Base-by-base conservation (phyloP, 495 filamentous ascomycete species). In the Tuber borchii region DNA sequence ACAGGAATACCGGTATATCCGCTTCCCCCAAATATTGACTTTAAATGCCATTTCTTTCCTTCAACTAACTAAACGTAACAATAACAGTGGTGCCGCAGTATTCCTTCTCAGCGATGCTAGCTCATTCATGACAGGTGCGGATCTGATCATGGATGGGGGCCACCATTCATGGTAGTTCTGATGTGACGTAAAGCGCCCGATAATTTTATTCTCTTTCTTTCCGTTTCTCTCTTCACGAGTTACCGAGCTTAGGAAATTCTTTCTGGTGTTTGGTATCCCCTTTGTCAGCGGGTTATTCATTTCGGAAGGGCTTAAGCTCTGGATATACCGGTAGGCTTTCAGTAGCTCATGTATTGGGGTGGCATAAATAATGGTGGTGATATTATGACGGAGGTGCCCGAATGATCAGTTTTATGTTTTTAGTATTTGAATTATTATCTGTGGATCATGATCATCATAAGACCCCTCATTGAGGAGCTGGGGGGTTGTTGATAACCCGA, bases 81-180 rank as follows among this genome's bases (percentile, higher is more conserved):
- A 61, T 26, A 16, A 68, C 37, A 82, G 89, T 73, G 89, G 93
- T 70, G 93, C 90, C 65, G 91, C 91, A 0, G 89, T 94, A 31
- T 97, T 97, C 85, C 85, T 97, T 81, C 86, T 97, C 71, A 93
- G 91, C 78, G 91, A 96, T 81, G 94, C 93, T 40, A 95, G 92
- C 85, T 90, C 89, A 79, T 96, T 93, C 85, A 96, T 97, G 92
- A 94, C 91, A n/a, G 93, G 91, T 0, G 87, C 89, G 34, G 93
- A 96, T 83, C 80, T 96, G 83, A 87, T 92, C 71, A 93, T 95
- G 74, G 93, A 96, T 83, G 93, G 93, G 34, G 93, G 93, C 14
- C 93, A 95, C 83, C 86, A 88, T 74, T 91, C 92, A 19, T 95
- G 93, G 93, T 95, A 88, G 56, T 17, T 14, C 4, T 19, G 26